Base-by-base conservation (phyloP, 208 protist species). In the Leishmania guyanensis region DNA sequence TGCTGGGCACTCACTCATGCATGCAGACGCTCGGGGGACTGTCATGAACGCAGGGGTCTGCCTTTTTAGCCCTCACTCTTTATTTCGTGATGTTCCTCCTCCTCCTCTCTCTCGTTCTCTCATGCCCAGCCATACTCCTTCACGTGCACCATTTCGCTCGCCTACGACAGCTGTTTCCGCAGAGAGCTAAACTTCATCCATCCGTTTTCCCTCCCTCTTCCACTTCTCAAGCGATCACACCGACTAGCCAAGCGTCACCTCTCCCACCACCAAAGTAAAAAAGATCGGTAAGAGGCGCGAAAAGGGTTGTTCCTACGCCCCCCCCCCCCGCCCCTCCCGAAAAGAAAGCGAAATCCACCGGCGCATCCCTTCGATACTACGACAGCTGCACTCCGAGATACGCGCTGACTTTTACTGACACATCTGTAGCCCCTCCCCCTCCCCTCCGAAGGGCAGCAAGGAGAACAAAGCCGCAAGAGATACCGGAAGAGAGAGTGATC, bases 231-330 rank as follows among this genome's bases (percentile, higher is more conserved):
- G 39, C 36, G 48, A 78, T 33, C 14, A 26, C 51, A 33, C n/a
- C 20, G 36, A 29, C 22, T 48, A 74, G 14, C n/a, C 16, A 74
- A 80, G 39, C 2, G 43, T 46, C 43, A 6, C 43, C 0, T 46
- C 43, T 46, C 43, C 43, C 43, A 54, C 16, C 43, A n/a, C 56
- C 66, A 64, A 71, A 72, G 77, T 79, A 83, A 83, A 71, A 81
- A 56, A 62, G 20, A 14, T 71, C 36, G 43, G 65, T 48, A 43
- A 48, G 29, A 48, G 39, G 65, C 20, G 29, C 36, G 39, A 39
- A 71, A 17, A 71, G 29, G 26, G 17, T 39, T 17, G 26, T 71
- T 68, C 29, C 33, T 68, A 43, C 29, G 3, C 62, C n/a, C 62
- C 17, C 22, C 17, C 22, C 16, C 64, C 2, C 64, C 36, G 8